Evolutionary conservation across 176 grass and related monocot genomes (phyloP).

Genomic region (Lolium rigidum): DNA sequence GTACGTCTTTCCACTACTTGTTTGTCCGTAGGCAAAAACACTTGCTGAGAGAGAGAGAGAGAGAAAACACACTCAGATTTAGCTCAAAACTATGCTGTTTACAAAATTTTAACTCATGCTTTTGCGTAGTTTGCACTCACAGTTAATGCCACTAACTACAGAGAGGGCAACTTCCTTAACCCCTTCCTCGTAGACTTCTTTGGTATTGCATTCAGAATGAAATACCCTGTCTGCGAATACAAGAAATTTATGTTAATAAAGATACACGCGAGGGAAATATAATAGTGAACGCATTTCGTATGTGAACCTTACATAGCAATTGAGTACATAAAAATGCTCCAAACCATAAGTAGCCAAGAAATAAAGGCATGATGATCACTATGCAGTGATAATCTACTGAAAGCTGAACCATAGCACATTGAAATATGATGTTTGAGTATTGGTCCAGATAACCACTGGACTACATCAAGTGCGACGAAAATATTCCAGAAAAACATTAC

Average conservation of each 20-base stretch:
- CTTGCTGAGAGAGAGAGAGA: too few relatives aligned
- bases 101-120: not conserved
- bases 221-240: slow-evolving; percentile 82
- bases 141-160: slow-evolving; percentile 93
- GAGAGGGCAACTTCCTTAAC: slow-evolving; percentile 92
- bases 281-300: slow-evolving; percentile 38
- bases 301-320: not conserved
- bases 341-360: not conserved
- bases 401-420: not conserved
- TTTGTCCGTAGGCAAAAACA: slow-evolving; percentile 98
- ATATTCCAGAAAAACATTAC: not conserved
- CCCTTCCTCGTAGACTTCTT: slow-evolving; percentile 83
- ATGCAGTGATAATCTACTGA: not conserved
- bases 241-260: slow-evolving; percentile 34
- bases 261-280: not conserved
- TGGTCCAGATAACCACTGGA: not conserved
- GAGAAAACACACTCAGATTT: slow-evolving; percentile 37
- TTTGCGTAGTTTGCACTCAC: slow-evolving; percentile 55
- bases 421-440: slow-evolving; percentile 2
- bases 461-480: not conserved
- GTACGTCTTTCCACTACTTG: slow-evolving; percentile 96
- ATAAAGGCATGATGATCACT: not conserved
- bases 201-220: slow-evolving; percentile 70
- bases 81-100: slow-evolving; percentile 18
- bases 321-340: not conserved